These are phyloP conservation scores for Pichiaceae sp. DNA, from an alignment of 1,139 yeast genomes.

Conservation along the genomic window DNA sequence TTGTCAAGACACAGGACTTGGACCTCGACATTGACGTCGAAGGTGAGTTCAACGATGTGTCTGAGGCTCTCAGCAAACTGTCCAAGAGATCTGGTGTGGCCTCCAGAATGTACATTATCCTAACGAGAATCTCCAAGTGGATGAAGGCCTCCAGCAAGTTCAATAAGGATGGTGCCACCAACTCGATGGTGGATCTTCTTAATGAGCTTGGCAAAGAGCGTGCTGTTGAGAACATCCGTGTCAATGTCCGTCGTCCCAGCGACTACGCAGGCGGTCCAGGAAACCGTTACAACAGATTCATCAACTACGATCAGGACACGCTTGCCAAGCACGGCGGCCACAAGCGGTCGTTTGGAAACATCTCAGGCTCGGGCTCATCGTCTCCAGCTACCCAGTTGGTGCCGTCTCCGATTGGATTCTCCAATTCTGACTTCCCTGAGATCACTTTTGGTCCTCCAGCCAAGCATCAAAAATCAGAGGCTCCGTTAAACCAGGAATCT, in stretches of 20 bases:
- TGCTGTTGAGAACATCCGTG: conserved; percentile 36
- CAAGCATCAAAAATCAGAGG: neutral
- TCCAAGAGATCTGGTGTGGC: conserved; percentile 31
- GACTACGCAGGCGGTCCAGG: neutral
- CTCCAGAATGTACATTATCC: conserved; percentile 33
- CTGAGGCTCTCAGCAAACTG: conserved; percentile 14
- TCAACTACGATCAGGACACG: conserved; percentile 15
- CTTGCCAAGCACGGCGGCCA: neutral
- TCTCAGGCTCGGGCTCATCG: neutral
- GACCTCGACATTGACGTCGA: conserved; percentile 31
- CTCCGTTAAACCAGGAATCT: neutral
- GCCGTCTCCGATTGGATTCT: conserved; percentile 15
- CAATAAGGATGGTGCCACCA: conserved; percentile 27
- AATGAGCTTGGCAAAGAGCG: conserved; percentile 36
- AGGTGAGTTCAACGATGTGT: conserved; percentile 27
- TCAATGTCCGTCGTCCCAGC: conserved; percentile 19
- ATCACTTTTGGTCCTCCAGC: neutral
- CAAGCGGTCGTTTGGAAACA: neutral
- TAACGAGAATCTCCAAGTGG: conserved; percentile 39
- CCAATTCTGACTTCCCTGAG: conserved; percentile 7
- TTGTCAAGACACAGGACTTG: conserved; percentile 32
- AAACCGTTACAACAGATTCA: conserved; percentile 7
- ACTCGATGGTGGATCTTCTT: conserved; percentile 34
- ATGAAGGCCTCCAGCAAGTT: conserved; percentile 33
- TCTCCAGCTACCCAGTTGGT: conserved; percentile 2